Evolutionary conservation across 345 rosid species (phyloP).

Genomic region (Physaria fendleri): DNA sequence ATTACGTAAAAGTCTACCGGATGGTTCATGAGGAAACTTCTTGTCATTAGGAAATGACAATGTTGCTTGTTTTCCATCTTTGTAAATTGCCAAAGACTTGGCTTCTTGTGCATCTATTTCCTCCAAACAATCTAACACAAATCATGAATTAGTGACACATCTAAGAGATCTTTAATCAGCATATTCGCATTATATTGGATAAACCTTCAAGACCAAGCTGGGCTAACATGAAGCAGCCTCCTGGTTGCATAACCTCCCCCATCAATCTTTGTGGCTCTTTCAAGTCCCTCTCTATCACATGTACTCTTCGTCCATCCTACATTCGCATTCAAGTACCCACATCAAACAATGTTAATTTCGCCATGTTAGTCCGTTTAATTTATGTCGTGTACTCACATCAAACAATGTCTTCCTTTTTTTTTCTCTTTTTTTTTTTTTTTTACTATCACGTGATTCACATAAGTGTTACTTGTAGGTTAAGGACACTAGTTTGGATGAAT

Average conservation of each 20-base stretch:
- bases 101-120: conserved; percentile 28
- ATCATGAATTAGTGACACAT: neutral
- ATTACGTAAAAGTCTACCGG: conserved; percentile 25
- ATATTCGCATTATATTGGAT: neutral
- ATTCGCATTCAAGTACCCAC: neutral
- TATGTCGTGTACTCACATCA: too few relatives aligned
- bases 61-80: conserved; percentile 16
- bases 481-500: too few relatives aligned
- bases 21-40: conserved; percentile 13
- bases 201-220: conserved; percentile 61
- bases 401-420: neutral
- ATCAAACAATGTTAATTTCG: neutral
- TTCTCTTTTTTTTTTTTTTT: too few relatives aligned
- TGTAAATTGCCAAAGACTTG: conserved; percentile 3
- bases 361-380: neutral
- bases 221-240: conserved; percentile 52
- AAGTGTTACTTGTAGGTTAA: too few relatives aligned
- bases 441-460: too few relatives aligned
- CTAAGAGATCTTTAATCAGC: too few relatives aligned
- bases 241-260: conserved; percentile 66
- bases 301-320: conserved; percentile 64
- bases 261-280: conserved; percentile 54
- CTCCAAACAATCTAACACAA: conserved; percentile 30
- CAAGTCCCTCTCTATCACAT: conserved; percentile 56
- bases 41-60: conserved; percentile 9